A percentile compares a stretch with the other conserved stretches of the same genome.
phyloP scores from a whole-genome alignment of 805 yeast species.

The Wickerhamia fluorescens region DNA sequence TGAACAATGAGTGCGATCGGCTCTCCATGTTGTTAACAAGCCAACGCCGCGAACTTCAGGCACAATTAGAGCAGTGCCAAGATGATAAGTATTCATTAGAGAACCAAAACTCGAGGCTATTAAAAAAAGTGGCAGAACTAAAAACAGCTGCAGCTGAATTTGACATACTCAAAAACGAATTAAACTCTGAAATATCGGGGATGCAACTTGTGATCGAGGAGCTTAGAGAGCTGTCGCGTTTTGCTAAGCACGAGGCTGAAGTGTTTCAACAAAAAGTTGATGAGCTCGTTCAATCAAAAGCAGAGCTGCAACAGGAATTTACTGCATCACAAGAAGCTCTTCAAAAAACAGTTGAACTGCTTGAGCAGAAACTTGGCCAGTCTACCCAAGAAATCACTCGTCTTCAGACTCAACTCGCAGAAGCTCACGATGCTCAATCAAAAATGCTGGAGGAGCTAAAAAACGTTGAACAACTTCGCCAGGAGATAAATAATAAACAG shows the following conservation, averaged over 20 bases:
- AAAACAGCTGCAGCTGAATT: slow-evolving; percentile 36
- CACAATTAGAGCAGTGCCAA: slow-evolving; percentile 27
- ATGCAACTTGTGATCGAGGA: slow-evolving; percentile 36
- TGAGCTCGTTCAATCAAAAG: slow-evolving; percentile 1
- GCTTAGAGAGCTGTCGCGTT: too few species aligned
- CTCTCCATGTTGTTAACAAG: slow-evolving; percentile 33
- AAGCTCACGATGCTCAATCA: slow-evolving; percentile 7
- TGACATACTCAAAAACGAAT: slow-evolving; percentile 30
- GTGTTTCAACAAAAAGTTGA: slow-evolving; percentile 4
- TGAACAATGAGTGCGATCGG: slow-evolving; percentile 51
- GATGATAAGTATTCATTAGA: slow-evolving; percentile 37
- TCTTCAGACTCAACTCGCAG: slow-evolving; percentile 9
- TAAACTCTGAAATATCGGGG: slow-evolving; percentile 35
- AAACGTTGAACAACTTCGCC: slow-evolving; percentile 39
- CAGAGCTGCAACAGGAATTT: slow-evolving; percentile 8
- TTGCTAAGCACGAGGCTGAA: slow-evolving; percentile 22
- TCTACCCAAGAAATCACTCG: slow-evolving; percentile 8
- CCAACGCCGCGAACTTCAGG: slow-evolving; percentile 30
- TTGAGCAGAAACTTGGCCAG: slow-evolving; percentile 17
- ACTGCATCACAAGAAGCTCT: slow-evolving; percentile 8
- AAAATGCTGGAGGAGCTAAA: slow-evolving; percentile 15
- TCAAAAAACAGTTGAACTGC: slow-evolving; percentile 9
- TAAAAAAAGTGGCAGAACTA: slow-evolving; percentile 34
- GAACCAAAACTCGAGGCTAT: slow-evolving; percentile 29
- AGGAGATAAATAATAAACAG: slow-evolving; percentile 42